These are phyloP conservation scores for Penicillium herquei DNA, from an alignment of 495 filamentous ascomycete species.

Conservation along the genomic window DNA sequence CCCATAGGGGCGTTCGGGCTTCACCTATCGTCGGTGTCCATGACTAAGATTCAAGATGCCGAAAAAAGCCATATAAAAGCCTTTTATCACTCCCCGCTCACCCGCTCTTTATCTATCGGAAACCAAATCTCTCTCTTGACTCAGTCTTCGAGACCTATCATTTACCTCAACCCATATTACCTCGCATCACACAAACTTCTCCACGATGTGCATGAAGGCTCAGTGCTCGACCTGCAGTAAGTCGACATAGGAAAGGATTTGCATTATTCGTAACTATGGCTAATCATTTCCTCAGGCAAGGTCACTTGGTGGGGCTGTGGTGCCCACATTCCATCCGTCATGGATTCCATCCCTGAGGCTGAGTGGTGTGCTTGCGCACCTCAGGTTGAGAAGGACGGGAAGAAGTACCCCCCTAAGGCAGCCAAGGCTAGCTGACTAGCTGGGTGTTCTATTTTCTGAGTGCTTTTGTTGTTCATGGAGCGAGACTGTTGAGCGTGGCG, in stretches of 20 bases:
- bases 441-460: slow-evolving; percentile 21
- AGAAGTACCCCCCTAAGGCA: slow-evolving; percentile 62
- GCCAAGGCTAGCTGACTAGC: slow-evolving; percentile 39
- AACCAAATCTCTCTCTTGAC: background rate
- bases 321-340: slow-evolving; percentile 61
- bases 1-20: slow-evolving; percentile 30
- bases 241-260: slow-evolving; percentile 7
- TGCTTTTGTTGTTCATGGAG: no score
- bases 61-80: slow-evolving; percentile 21
- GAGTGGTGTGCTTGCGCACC: slow-evolving; percentile 66
- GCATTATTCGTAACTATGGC: background rate
- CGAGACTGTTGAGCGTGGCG: background rate
- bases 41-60: slow-evolving; percentile 18
- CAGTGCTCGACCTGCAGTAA: slow-evolving; percentile 51
- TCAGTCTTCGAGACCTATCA: background rate
- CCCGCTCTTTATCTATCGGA: background rate
- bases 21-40: slow-evolving; percentile 20
- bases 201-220: slow-evolving; percentile 49
- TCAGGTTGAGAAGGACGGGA: slow-evolving; percentile 58
- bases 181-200: slow-evolving; percentile 4
- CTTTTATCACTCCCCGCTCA: slow-evolving; percentile 4
- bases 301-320: slow-evolving; percentile 73
- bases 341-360: slow-evolving; percentile 57
- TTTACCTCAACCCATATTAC: background rate
- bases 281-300: slow-evolving; percentile 50